phyloP scores from a whole-genome alignment of 208 protist species.

The Leishmania braziliensis region DNA sequence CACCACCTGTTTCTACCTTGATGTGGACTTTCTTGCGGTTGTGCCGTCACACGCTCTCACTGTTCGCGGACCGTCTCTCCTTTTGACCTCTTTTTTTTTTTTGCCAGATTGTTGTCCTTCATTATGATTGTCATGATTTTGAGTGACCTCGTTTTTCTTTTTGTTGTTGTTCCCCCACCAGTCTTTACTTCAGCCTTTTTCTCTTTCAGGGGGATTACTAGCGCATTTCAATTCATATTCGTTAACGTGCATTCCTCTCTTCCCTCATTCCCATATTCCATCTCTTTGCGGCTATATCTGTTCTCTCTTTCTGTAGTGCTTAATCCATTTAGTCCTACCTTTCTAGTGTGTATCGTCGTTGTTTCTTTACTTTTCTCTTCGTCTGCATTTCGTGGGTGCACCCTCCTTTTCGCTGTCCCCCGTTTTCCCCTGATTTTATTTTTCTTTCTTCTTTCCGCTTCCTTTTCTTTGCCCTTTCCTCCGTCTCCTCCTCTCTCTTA shows the following conservation, averaged over 20 bases:
- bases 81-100: neutral
- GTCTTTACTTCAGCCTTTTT: neutral
- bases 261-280: neutral
- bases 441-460: neutral
- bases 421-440: neutral
- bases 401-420: neutral
- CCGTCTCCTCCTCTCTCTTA: neutral
- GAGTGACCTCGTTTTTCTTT: neutral
- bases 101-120: neutral
- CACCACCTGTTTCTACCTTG: neutral
- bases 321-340: neutral
- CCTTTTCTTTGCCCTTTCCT: neutral
- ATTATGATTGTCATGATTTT: neutral
- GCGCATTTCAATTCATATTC: neutral
- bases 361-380: neutral
- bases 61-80: neutral
- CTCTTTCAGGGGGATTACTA: neutral
- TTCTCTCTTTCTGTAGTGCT: neutral
- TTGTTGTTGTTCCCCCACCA: neutral
- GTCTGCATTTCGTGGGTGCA: neutral
- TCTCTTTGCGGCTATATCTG: neutral
- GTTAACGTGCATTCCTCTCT: neutral
- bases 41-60: slow-evolving; percentile 1
- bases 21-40: neutral
- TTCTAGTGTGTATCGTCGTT: neutral